Percentiles rank a stretch among this genome's conserved stretches.
These are phyloP conservation scores for Peronospora tabacina DNA, from an alignment of 352 stramenopile genomes.

Conservation along the genomic window DNA sequence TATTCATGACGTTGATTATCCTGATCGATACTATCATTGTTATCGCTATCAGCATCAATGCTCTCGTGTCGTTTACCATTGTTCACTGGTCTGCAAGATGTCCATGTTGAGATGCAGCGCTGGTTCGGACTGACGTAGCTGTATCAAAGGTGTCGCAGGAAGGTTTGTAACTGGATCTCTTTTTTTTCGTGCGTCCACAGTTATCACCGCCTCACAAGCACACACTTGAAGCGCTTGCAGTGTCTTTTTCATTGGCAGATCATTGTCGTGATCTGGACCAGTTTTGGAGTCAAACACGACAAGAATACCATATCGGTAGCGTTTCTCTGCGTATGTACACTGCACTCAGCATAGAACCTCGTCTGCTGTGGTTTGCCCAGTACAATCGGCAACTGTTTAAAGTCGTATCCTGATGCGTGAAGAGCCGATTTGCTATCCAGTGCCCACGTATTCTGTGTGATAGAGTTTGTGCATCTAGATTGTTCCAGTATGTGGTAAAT, in stretches of 20 bases:
- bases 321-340: constrained; percentile 37
- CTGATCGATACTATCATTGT: constrained; percentile 10
- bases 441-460: constrained; percentile 42
- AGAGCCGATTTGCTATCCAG: constrained; percentile 18
- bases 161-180: constrained; percentile 47
- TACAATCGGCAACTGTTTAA: constrained; percentile 56
- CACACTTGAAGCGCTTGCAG: constrained; percentile 33
- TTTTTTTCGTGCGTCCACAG: constrained; percentile 38
- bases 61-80: constrained; percentile 16
- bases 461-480: constrained; percentile 30
- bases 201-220: constrained; percentile 26
- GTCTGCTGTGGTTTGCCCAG: constrained; percentile 50
- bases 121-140: constrained; percentile 39
- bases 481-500: too few relatives aligned
- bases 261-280: constrained; percentile 27
- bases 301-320: constrained; percentile 46
- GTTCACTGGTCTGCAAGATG: constrained; percentile 8
- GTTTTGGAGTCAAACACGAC: constrained; percentile 55
- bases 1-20: constrained; percentile 16
- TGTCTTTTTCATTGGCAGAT: constrained; percentile 31
- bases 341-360: constrained; percentile 64
- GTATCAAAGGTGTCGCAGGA: constrained; percentile 45
- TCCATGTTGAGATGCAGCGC: constrained; percentile 31
- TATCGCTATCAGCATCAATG: constrained; percentile 22
- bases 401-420: constrained; percentile 36